These are phyloP conservation scores for Populus deltoides DNA, from an alignment of 345 rosid species.

Conservation along the genomic window DNA sequence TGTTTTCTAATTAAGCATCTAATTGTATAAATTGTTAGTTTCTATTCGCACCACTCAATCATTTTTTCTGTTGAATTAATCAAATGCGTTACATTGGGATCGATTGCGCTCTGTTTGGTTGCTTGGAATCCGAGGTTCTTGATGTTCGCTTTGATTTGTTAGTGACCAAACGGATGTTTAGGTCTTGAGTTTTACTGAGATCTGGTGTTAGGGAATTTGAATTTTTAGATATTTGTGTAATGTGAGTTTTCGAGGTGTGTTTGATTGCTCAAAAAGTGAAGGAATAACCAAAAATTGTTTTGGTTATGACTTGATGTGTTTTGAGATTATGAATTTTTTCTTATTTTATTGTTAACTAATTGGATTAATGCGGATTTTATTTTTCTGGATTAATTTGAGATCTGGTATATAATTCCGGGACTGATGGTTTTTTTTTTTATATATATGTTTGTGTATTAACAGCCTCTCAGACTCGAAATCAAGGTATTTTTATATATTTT, in stretches of 20 bases:
- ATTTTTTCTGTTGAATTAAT: background rate
- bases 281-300: background rate
- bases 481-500: slow-evolving; percentile 26
- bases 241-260: slow-evolving; percentile 1
- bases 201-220: slow-evolving; percentile 11
- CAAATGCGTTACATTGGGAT: background rate
- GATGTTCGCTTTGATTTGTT: background rate
- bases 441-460: slow-evolving; percentile 6
- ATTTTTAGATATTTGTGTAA: background rate
- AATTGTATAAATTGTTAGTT: background rate
- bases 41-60: background rate
- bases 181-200: slow-evolving; percentile 6
- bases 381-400: slow-evolving; percentile 10
- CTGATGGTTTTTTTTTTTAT: slow-evolving; percentile 9
- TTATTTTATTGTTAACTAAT: background rate
- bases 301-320: background rate
- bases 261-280: background rate
- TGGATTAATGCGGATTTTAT: background rate
- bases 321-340: background rate
- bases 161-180: background rate
- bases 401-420: slow-evolving; percentile 9
- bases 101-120: slow-evolving; percentile 9
- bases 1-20: background rate
- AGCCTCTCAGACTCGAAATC: slow-evolving; percentile 60
- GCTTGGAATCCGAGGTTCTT: background rate